These are phyloP conservation scores for Fomitopsis schrenkii DNA, from an alignment of 1,284 basidiomycete genomes.

Conservation along the genomic window DNA sequence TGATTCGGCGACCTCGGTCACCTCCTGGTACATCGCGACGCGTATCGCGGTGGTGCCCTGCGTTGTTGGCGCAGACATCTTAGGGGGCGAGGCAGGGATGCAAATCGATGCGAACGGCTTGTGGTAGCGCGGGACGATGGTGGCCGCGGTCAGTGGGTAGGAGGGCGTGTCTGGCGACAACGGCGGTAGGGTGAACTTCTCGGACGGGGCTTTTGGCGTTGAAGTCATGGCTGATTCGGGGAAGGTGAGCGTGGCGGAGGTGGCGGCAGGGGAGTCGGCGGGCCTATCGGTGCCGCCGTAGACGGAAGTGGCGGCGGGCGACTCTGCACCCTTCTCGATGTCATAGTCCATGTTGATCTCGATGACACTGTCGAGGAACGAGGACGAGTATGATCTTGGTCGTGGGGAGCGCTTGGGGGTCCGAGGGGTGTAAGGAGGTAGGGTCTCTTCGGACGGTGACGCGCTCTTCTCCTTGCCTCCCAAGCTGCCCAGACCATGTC, in stretches of 20 bases:
- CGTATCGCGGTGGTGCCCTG: neutral
- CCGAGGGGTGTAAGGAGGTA: conserved; percentile 9
- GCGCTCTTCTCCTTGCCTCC: neutral
- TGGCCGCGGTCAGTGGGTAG: neutral
- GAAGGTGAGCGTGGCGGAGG: neutral
- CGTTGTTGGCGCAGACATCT: neutral
- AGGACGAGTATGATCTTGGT: conserved; percentile 4
- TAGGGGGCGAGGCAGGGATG: neutral
- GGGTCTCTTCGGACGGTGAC: neutral
- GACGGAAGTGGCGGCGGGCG: neutral
- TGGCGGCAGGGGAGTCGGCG: neutral
- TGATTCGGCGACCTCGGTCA: conserved; percentile 4
- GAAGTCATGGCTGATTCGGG: neutral
- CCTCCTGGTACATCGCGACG: conserved; percentile 7
- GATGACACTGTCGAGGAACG: neutral
- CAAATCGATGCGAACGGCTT: conserved; percentile 10
- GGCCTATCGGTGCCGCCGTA: conserved; percentile 11
- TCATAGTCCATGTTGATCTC: conserved; percentile 11
- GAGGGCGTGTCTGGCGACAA: neutral
- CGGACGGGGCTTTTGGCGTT: conserved; percentile 1
- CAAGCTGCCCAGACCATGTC: neutral
- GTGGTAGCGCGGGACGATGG: conserved; percentile 9
- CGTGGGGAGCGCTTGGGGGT: neutral
- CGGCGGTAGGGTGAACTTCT: neutral
- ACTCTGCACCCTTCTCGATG: conserved; percentile 6